Evolutionary conservation across 805 yeast species (phyloP).

Genomic region (Grigorovia yakushimaensis): DNA sequence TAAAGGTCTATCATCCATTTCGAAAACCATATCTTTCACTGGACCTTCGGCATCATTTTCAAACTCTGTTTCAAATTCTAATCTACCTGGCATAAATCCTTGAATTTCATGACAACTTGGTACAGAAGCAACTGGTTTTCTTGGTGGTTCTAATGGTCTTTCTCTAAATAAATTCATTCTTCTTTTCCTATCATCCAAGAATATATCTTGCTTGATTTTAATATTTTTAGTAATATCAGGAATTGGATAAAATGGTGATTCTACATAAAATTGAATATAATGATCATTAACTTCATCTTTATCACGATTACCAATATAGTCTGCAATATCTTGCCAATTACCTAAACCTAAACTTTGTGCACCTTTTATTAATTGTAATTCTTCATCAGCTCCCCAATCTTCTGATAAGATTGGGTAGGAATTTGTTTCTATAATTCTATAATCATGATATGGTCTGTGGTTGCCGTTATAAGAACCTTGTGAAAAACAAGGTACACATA

Average conservation of each 20-base stretch:
- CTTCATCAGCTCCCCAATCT: constrained; percentile 99
- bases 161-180: constrained; percentile 67
- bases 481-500: constrained; percentile 97
- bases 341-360: constrained; percentile 89
- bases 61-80: constrained; percentile 92
- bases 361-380: constrained; percentile 77
- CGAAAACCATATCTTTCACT: constrained; percentile 91
- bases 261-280: constrained; percentile 60
- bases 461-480: constrained; percentile 69
- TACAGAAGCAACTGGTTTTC: constrained; percentile 82
- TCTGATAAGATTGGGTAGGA: constrained; percentile 83
- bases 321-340: constrained; percentile 97
- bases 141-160: constrained; percentile 73
- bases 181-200: constrained; percentile 54
- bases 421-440: constrained; percentile 85
- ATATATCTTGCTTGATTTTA: constrained; percentile 54
- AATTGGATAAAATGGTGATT: constrained; percentile 69
- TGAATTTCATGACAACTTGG: constrained; percentile 96
- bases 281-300: constrained; percentile 88
- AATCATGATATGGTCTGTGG: constrained; percentile 93
- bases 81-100: constrained; percentile 97
- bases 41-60: constrained; percentile 95
- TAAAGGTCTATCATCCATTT: constrained; percentile 79
- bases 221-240: constrained; percentile 78
- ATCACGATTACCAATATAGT: constrained; percentile 84